These are phyloP conservation scores for Pelargonium australe DNA, from an alignment of 441 rosid species.

Conservation along the genomic window DNA sequence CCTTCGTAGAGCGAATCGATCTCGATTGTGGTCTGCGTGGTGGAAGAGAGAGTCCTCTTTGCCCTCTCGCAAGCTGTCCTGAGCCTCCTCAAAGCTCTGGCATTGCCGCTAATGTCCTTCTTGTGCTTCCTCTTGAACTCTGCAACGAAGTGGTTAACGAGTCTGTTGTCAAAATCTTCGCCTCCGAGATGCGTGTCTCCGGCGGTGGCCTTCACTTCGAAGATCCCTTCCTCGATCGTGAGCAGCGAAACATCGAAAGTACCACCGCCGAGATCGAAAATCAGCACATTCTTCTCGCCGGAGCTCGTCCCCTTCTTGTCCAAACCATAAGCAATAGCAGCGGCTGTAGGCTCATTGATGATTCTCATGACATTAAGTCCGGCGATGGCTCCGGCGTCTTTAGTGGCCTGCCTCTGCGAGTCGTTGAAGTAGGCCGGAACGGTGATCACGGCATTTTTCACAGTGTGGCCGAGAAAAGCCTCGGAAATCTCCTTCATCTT, in stretches of 20 bases:
- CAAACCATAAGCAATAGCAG: slow-evolving; percentile 59
- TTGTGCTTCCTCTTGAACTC: slow-evolving; percentile 58
- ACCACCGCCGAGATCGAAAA: slow-evolving; percentile 53
- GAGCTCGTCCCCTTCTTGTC: slow-evolving; percentile 42
- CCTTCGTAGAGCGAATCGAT: slow-evolving; percentile 55
- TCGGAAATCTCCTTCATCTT: slow-evolving; percentile 60
- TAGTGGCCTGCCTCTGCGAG: slow-evolving; percentile 27
- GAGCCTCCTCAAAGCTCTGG: slow-evolving; percentile 51
- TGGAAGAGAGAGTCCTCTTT: slow-evolving; percentile 48
- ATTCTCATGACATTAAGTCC: slow-evolving; percentile 24
- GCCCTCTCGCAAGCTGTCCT: slow-evolving; percentile 54
- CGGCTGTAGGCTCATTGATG: slow-evolving; percentile 46
- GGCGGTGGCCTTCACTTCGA: slow-evolving; percentile 55
- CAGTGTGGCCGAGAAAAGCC: slow-evolving; percentile 34
- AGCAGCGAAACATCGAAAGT: slow-evolving; percentile 56
- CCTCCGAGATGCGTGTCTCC: slow-evolving; percentile 66
- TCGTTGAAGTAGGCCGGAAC: slow-evolving; percentile 66
- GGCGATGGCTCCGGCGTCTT: slow-evolving; percentile 25
- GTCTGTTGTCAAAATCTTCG: slow-evolving; percentile 56
- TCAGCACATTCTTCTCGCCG: slow-evolving; percentile 51
- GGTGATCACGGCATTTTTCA: slow-evolving; percentile 50
- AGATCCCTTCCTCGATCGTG: slow-evolving; percentile 55
- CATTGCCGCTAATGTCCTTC: slow-evolving; percentile 53
- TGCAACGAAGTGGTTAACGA: slow-evolving; percentile 55
- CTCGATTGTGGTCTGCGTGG: slow-evolving; percentile 46